These are phyloP conservation scores for Borovskyia barvae DNA, from an alignment of 208 protist species.

Conservation along the genomic window DNA sequence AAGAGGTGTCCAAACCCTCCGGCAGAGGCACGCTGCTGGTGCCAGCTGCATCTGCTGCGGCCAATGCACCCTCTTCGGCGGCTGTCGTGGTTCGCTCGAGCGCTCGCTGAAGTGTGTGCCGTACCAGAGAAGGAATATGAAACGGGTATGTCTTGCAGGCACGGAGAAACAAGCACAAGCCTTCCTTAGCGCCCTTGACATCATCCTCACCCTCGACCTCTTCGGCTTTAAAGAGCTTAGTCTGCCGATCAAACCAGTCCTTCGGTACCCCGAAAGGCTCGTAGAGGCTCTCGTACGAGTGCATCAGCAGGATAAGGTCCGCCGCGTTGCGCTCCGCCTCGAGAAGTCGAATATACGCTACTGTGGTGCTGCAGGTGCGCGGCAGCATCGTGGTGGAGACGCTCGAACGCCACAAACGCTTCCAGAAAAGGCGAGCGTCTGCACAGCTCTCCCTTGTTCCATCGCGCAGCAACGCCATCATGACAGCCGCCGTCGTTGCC, in stretches of 20 bases:
- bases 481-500: conserved; percentile 49
- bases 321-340: conserved; percentile 16
- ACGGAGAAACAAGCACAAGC: background rate
- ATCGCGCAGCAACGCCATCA: conserved; percentile 42
- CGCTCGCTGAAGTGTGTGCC: conserved; percentile 1
- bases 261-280: conserved; percentile 38
- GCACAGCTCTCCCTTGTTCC: conserved; percentile 1
- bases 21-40: background rate
- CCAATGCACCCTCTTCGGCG: background rate
- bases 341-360: conserved; percentile 25
- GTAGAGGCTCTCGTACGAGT: conserved; percentile 43
- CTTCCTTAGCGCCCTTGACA: background rate
- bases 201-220: background rate
- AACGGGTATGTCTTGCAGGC: conserved; percentile 10
- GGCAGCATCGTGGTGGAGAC: conserved; percentile 14
- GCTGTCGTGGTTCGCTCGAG: background rate
- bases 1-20: too few relatives aligned
- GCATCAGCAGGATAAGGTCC: conserved; percentile 15
- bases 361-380: conserved; percentile 31
- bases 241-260: conserved; percentile 17
- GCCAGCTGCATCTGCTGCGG: background rate
- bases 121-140: conserved; percentile 13
- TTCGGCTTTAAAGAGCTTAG: background rate
- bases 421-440: conserved; percentile 35
- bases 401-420: conserved; percentile 16